Conservation (phyloP, 768 basidiomycete species). For the Hydnomerulius pinastri region DNA sequence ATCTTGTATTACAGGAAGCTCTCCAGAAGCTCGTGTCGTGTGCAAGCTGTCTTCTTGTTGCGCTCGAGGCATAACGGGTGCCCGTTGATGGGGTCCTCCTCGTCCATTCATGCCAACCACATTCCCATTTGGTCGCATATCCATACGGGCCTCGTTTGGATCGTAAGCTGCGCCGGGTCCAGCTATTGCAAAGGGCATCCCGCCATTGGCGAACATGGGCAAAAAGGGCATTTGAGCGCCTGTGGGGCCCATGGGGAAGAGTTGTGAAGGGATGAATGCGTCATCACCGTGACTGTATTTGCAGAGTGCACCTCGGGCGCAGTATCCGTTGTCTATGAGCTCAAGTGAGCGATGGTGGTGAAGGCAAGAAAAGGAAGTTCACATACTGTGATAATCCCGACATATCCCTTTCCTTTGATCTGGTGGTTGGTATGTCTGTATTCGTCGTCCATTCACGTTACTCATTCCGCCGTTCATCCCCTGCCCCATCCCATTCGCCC, state of each 20-base stretch:
- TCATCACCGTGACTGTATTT: slow-evolving; percentile 94
- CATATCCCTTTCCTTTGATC: slow-evolving; percentile 80
- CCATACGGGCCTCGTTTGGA: slow-evolving; percentile 78
- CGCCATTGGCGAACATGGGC: slow-evolving; percentile 64
- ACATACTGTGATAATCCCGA: slow-evolving; percentile 91
- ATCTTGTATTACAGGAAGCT: slow-evolving; percentile 83
- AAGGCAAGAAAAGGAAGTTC: slow-evolving; percentile 1
- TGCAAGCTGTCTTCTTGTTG: slow-evolving; percentile 54
- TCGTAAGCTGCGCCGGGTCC: slow-evolving; percentile 61
- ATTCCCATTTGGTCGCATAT: slow-evolving; percentile 61
- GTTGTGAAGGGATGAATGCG: slow-evolving; percentile 71
- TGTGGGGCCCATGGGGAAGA: slow-evolving; percentile 57
- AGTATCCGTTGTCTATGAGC: slow-evolving; percentile 81
- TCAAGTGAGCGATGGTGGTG: slow-evolving; percentile 11
- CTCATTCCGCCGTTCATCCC: slow-evolving; percentile 23
- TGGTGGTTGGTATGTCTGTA: slow-evolving; percentile 66
- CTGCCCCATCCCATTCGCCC: slow-evolving; percentile 25
- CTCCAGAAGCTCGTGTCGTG: slow-evolving; percentile 54
- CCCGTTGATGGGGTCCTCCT: slow-evolving; percentile 45
- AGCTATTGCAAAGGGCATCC: slow-evolving; percentile 55
- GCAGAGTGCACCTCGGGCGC: slow-evolving; percentile 84
- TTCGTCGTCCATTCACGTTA: slow-evolving; percentile 45
- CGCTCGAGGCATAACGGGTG: slow-evolving; percentile 57
- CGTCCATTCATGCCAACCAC: slow-evolving; percentile 32
- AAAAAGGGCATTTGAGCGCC: slow-evolving; percentile 58